Percentiles rank a stretch among this genome's conserved stretches.
phyloP scores from a whole-genome alignment of 108 stramenopile genomes.

The Fistulifera pelliculosa region DNA sequence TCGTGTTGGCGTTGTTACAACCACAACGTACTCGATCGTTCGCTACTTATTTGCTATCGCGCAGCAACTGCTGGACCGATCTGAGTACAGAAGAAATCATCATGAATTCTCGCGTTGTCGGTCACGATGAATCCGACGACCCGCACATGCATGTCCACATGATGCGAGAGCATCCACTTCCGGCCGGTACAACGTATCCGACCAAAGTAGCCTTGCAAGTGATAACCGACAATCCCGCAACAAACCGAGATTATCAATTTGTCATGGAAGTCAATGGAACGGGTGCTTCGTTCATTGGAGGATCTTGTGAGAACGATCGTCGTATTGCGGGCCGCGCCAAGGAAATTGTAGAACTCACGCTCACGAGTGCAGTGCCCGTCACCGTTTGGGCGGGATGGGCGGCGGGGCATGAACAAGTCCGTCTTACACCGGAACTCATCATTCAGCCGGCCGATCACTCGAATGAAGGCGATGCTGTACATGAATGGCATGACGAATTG shows the following conservation, averaged over 20 bases:
- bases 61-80: constrained; percentile 19
- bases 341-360: constrained; percentile 22
- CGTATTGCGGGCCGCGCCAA: constrained; percentile 23
- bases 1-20: too few relatives aligned
- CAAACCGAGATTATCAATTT: constrained; percentile 39
- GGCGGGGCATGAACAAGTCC: constrained; percentile 64
- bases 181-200: background rate
- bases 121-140: constrained; percentile 29
- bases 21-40: background rate
- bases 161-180: constrained; percentile 6
- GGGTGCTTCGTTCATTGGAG: constrained; percentile 19
- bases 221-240: constrained; percentile 23
- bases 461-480: too few relatives aligned
- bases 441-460: too few relatives aligned
- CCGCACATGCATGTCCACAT: constrained; percentile 37
- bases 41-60: constrained; percentile 8
- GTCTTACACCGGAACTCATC: constrained; percentile 24
- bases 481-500: too few relatives aligned
- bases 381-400: constrained; percentile 60
- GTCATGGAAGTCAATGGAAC: constrained; percentile 30
- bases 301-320: constrained; percentile 25
- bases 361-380: constrained; percentile 13
- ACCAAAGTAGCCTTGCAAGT: constrained; percentile 20
- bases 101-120: constrained; percentile 49
- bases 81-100: constrained; percentile 54